Evolutionary conservation across 2,329 filamentous ascomycete species (phyloP).

Genomic region (Diaporthe capsici): DNA sequence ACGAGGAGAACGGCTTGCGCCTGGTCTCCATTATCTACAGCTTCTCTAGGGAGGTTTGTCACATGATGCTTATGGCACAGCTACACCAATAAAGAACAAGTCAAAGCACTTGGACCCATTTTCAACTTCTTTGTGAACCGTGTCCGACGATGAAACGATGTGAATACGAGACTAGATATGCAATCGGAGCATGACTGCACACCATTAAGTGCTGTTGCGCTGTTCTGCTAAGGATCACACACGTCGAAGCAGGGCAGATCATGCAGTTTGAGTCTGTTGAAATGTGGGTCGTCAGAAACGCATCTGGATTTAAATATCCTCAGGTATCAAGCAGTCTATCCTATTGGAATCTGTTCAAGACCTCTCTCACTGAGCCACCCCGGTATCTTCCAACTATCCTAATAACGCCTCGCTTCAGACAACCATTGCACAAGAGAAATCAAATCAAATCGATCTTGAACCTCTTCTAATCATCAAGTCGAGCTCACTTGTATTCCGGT

Average conservation of each 20-base stretch:
- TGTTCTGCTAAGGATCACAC: background rate
- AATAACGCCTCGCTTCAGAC: slow-evolving; percentile 14
- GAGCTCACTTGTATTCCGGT: slow-evolving; percentile 46
- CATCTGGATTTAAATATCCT: background rate
- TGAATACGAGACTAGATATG: background rate
- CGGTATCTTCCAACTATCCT: background rate
- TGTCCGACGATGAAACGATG: background rate
- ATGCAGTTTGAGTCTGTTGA: background rate
- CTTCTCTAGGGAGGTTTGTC: slow-evolving; percentile 55
- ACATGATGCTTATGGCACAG: slow-evolving; percentile 60
- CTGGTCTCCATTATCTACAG: slow-evolving; percentile 69
- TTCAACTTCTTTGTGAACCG: background rate
- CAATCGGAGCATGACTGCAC: background rate
- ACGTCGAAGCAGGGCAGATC: background rate
- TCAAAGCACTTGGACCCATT: slow-evolving; percentile 28
- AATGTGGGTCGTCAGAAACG: background rate
- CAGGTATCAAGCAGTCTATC: background rate
- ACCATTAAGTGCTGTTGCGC: background rate
- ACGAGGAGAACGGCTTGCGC: slow-evolving; percentile 80
- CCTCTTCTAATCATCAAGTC: too few species aligned
- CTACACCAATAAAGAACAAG: slow-evolving; percentile 49
- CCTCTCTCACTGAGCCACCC: background rate
- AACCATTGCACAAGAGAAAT: background rate
- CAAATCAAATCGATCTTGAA: too few species aligned
- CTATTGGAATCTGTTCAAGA: background rate